These are phyloP conservation scores for Monilinia fructigena DNA, from an alignment of 2,329 filamentous ascomycete genomes.

Conservation along the genomic window DNA sequence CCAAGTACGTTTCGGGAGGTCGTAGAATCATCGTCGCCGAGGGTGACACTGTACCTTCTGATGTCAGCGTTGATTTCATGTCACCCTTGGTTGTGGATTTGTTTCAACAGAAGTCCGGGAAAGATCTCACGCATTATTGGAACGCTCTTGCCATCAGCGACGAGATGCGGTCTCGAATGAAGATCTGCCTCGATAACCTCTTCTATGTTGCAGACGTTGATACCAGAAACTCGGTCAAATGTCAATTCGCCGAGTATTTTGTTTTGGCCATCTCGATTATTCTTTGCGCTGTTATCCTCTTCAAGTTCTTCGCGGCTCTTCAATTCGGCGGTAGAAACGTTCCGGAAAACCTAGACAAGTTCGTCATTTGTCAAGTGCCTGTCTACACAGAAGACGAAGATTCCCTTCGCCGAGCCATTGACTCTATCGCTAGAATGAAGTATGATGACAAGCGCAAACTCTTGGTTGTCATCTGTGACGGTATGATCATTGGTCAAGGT, in stretches of 20 bases:
- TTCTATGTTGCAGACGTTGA: conserved; percentile 94
- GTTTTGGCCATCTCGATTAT: conserved; percentile 81
- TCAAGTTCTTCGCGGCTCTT: conserved; percentile 96
- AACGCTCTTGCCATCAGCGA: conserved; percentile 61
- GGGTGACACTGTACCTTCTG: conserved; percentile 49
- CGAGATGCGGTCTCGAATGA: conserved; percentile 64
- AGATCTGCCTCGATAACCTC: conserved; percentile 83
- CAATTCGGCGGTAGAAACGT: conserved; percentile 90
- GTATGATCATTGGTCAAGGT: conserved; percentile 99
- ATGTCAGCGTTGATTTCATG: conserved; percentile 75
- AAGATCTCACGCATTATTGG: conserved; percentile 84
- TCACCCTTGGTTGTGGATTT: conserved; percentile 68
- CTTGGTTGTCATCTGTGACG: conserved; percentile 87
- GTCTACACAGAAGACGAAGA: conserved; percentile 99
- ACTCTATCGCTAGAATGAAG: conserved; percentile 90
- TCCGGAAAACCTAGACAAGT: conserved; percentile 96
- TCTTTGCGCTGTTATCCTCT: conserved; percentile 76
- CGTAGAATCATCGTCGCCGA: conserved; percentile 59
- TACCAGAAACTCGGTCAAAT: conserved; percentile 80
- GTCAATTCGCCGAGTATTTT: conserved; percentile 86
- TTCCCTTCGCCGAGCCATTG: conserved; percentile 91
- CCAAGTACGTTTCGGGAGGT: conserved; percentile 75
- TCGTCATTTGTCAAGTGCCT: conserved; percentile 95
- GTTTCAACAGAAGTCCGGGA: conserved; percentile 72
- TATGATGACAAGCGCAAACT: conserved; percentile 99